These are phyloP conservation scores for Aspergillus ochraceoroseus DNA, from an alignment of 2,329 filamentous ascomycete species.

Conservation along the genomic window DNA sequence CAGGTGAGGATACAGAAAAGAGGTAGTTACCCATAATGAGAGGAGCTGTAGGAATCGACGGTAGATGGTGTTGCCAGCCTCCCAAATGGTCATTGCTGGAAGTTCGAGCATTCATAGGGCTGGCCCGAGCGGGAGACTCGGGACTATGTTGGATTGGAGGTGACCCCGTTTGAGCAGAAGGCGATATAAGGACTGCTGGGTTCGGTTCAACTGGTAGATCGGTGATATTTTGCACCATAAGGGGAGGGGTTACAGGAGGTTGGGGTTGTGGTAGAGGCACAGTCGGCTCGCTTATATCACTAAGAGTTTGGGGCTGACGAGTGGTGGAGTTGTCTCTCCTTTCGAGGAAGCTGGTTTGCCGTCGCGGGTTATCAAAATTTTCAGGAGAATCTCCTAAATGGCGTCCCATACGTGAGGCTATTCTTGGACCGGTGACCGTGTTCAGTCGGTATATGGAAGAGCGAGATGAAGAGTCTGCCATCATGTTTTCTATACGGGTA, in stretches of 20 bases:
- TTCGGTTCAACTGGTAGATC: slow-evolving; percentile 1
- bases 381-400: slow-evolving; percentile 18
- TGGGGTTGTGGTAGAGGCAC: slow-evolving; percentile 2
- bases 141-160: background rate
- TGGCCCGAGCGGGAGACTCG: background rate
- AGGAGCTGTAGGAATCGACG: slow-evolving; percentile 13
- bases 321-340: slow-evolving; percentile 12
- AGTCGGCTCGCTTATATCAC: slow-evolving; percentile 5
- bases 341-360: slow-evolving; percentile 15
- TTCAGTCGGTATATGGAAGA: slow-evolving; percentile 28
- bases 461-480: slow-evolving; percentile 21
- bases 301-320: background rate
- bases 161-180: background rate
- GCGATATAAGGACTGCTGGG: background rate
- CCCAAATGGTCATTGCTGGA: background rate
- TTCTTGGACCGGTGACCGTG: slow-evolving; percentile 23
- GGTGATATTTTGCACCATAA: background rate
- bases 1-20: slow-evolving; percentile 34
- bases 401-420: slow-evolving; percentile 20
- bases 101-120: background rate
- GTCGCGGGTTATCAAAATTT: slow-evolving; percentile 10
- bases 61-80: slow-evolving; percentile 14
- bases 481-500: slow-evolving; percentile 24
- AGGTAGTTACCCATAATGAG: slow-evolving; percentile 24
- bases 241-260: background rate